A percentile compares a stretch with the other conserved stretches of the same genome.
phyloP scores from a whole-genome alignment of 345 rosid genomes.

The Melaleuca quinquenervia region DNA sequence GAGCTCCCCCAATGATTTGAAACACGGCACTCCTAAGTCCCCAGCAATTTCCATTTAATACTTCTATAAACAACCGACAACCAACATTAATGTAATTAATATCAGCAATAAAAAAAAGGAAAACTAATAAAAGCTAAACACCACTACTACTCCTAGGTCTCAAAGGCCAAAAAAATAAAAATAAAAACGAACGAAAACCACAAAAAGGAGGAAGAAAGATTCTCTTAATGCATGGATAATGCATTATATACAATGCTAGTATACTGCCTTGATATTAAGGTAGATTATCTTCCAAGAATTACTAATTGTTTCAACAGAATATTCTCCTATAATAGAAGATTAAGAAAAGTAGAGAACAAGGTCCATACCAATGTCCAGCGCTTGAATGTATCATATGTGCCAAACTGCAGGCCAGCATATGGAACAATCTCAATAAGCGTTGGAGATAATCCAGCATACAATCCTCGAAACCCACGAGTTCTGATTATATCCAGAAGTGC shows the following conservation, averaged over 20 bases:
- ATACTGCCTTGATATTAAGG: background rate
- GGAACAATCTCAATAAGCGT: constrained; percentile 92
- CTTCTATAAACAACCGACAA: background rate
- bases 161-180: background rate
- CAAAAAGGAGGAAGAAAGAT: background rate
- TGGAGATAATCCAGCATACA: constrained; percentile 89
- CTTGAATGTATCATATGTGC: constrained; percentile 87
- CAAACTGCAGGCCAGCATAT: constrained; percentile 96
- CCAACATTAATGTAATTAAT: background rate
- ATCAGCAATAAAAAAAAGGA: background rate
- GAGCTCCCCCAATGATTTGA: background rate
- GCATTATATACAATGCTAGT: background rate
- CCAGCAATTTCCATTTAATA: background rate
- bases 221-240: background rate
- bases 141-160: background rate
- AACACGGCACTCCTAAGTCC: background rate
- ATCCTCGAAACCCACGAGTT: constrained; percentile 72
- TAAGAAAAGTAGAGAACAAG: background rate
- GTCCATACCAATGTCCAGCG: constrained; percentile 74
- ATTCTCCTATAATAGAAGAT: background rate
- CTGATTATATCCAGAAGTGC: constrained; percentile 61
- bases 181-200: background rate
- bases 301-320: background rate
- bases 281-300: background rate
- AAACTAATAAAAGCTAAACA: background rate